A percentile compares a stretch with the other conserved stretches of the same genome.
Evolutionary conservation across 1,284 basidiomycete species (phyloP).

Genomic region (Rhodotorula glutinis): DNA sequence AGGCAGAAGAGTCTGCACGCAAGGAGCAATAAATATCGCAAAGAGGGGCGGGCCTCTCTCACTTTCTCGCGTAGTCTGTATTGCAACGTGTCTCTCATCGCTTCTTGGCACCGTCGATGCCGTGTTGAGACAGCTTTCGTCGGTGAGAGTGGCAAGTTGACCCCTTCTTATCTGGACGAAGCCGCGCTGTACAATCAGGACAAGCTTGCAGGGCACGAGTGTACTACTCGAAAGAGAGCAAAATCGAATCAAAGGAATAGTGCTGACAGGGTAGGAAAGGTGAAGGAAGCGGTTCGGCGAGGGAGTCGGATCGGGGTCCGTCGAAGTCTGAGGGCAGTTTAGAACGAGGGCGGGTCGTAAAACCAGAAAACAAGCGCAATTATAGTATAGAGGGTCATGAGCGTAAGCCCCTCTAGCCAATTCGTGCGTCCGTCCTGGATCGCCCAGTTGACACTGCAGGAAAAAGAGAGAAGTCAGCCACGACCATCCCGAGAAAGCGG

Average conservation of each 20-base stretch:
- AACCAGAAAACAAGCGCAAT: neutral
- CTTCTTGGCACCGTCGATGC: no score
- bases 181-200: no score
- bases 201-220: no score
- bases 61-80: neutral
- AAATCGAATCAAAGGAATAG: neutral
- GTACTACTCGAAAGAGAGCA: no score
- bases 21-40: neutral
- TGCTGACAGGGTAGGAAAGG: no score
- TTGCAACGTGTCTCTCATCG: neutral
- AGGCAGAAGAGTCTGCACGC: neutral
- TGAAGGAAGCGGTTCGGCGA: no score
- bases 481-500: neutral
- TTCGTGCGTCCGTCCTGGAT: constrained; percentile 18
- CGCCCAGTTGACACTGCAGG: constrained; percentile 1
- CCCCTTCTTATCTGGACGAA: no score
- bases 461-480: neutral
- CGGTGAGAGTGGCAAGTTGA: no score
- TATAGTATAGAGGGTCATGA: constrained; percentile 8
- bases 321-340: neutral
- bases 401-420: constrained; percentile 14
- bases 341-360: neutral
- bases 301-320: no score
- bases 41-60: neutral
- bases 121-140: no score